phyloP scores from a whole-genome alignment of 352 stramenopile species.

The Lagenidium giganteum region DNA sequence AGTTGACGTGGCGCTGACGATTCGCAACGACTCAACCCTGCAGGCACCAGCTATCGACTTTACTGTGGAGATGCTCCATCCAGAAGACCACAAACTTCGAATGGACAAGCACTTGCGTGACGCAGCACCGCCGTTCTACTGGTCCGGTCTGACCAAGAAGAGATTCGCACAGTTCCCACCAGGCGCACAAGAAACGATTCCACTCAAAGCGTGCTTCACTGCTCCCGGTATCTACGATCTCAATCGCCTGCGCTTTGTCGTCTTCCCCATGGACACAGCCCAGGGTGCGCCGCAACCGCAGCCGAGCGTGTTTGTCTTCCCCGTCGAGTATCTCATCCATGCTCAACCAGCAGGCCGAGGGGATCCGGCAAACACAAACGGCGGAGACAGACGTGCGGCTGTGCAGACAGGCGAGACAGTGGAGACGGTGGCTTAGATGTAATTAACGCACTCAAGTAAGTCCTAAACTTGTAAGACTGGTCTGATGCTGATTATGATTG shows the following conservation, averaged over 20 bases:
- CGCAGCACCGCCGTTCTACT: slow-evolving; percentile 70
- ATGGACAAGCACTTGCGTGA: slow-evolving; percentile 3
- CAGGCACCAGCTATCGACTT: slow-evolving; percentile 62
- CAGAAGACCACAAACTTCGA: slow-evolving; percentile 45
- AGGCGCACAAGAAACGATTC: slow-evolving; percentile 35
- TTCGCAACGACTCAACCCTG: slow-evolving; percentile 59
- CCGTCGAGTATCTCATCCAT: slow-evolving; percentile 74
- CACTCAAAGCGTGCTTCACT: slow-evolving; percentile 71
- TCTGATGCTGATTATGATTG: too few species aligned
- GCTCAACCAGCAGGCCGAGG: slow-evolving; percentile 26
- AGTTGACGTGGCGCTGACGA: slow-evolving; percentile 66
- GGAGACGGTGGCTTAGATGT: too few species aligned
- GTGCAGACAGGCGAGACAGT: too few species aligned
- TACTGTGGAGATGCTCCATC: slow-evolving; percentile 73
- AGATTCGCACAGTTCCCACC: slow-evolving; percentile 45
- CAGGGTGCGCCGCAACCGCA: slow-evolving; percentile 1
- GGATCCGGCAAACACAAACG: background rate
- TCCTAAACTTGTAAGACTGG: too few species aligned
- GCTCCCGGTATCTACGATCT: slow-evolving; percentile 74
- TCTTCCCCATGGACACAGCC: slow-evolving; percentile 19
- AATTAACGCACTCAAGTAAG: too few species aligned
- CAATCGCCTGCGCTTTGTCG: slow-evolving; percentile 69
- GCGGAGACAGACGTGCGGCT: too few species aligned
- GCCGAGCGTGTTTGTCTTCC: slow-evolving; percentile 55
- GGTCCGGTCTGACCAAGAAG: slow-evolving; percentile 75